A percentile compares a stretch with the other conserved stretches of the same genome.
Evolutionary conservation across 257 asterid genomes (phyloP).

Genomic region (Plantago elongata): DNA sequence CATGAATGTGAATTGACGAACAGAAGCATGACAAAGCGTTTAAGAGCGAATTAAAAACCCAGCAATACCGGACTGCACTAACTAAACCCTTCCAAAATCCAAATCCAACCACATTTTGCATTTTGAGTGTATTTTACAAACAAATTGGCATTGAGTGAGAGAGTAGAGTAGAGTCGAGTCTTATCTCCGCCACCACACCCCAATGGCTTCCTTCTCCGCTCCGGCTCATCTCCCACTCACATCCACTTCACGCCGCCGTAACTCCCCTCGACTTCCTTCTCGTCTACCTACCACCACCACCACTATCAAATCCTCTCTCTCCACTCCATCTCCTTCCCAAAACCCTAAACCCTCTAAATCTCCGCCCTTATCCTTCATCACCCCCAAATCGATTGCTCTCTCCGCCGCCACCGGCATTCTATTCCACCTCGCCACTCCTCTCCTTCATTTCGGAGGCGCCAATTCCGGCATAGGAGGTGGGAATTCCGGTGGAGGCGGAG

Average conservation of each 20-base stretch:
- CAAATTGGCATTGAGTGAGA: too few species aligned
- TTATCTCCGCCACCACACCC: constrained; percentile 26
- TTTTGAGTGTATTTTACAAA: too few species aligned
- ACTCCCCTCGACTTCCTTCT: constrained; percentile 15
- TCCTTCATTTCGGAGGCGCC: constrained; percentile 3
- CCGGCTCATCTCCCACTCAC: constrained; percentile 43
- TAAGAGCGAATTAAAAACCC: too few species aligned
- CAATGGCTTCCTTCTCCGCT: constrained; percentile 57
- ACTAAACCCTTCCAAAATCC: not conserved
- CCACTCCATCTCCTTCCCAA: constrained; percentile 32
- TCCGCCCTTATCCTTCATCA: constrained; percentile 18
- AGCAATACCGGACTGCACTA: too few species aligned
- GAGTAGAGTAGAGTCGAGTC: too few species aligned
- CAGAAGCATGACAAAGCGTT: too few species aligned
- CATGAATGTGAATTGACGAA: too few species aligned
- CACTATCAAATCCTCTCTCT: constrained; percentile 31
- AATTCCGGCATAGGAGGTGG: constrained; percentile 27
- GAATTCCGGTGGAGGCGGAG: constrained; percentile 41
- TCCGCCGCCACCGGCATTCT: constrained; percentile 59
- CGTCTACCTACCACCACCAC: constrained; percentile 22
- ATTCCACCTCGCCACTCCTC: constrained; percentile 38
- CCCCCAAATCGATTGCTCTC: constrained; percentile 41
- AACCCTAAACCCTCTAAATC: constrained; percentile 49
- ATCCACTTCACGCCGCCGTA: constrained; percentile 33
- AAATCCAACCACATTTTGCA: too few species aligned